Base-by-base conservation (phyloP, 257 asterid genomes). In the Osmanthus fragrans region DNA sequence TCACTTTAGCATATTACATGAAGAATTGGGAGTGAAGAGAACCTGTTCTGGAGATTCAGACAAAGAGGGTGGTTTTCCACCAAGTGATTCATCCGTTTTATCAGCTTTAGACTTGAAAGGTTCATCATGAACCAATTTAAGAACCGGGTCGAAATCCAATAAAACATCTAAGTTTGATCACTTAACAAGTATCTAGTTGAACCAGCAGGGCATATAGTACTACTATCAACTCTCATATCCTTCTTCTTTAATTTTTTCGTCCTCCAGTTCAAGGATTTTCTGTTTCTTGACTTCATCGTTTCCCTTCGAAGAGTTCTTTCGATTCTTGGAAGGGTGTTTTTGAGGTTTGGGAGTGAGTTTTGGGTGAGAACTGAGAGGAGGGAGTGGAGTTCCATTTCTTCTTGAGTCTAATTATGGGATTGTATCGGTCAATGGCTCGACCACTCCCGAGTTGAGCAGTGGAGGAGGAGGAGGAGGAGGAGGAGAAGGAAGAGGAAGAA, bases 181-280 rank as follows among this genome's bases (percentile, higher is more conserved):
- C 91, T 84, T 88, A 94, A 63, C 80, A 91, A 72, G 39, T 89
- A 90, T 68, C 98, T 77, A 1, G 94, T 85, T 0, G 98, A 95
- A 7, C 92, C 92, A 5, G 91, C 91, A 2, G 99, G 99, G 37
- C 90, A 93, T 13, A 92, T 87, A 45, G 25, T 29, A 18, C 36
- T 49, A 16, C 42, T 45, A 5, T 42, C 36, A 40, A 71, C 66
- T 9, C 29, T 74, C 63, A 33, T 68, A 69, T 72, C 25, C 23
- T 16, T 80, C 66, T 75, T 45, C 54, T 76, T 21, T 7, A 47
- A 32, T 30, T 51, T 66, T 25, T 13, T 73, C 19, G 15, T 36
- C 77, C 33, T 25, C 77, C 47, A 40, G 19, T 34, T 71, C 27
- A 34, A 36, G 45, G 54, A 76, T 76, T 45, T 74, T 80, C 71